Percentiles rank a stretch among this genome's conserved stretches.
Conservation (phyloP, 805 yeast genomes). For the Lachancea meyersii region DNA sequence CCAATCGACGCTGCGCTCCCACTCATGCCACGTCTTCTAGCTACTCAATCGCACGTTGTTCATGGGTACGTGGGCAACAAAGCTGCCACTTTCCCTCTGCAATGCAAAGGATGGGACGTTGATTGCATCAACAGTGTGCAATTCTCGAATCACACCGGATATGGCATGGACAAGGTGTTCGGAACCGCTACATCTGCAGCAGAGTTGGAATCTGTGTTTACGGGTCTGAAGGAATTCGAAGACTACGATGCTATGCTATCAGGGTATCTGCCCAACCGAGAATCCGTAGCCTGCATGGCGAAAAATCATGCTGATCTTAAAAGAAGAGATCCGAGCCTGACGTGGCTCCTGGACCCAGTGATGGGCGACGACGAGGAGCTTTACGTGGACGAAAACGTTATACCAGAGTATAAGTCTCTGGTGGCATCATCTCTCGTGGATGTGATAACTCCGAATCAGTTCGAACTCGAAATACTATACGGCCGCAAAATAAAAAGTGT, state of each 20-base stretch:
- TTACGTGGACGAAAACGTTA: constrained; percentile 54
- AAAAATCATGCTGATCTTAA: constrained; percentile 37
- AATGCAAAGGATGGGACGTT: constrained; percentile 62
- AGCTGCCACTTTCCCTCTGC: constrained; percentile 60
- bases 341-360: constrained; percentile 70
- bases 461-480: constrained; percentile 71
- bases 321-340: constrained; percentile 26
- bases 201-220: constrained; percentile 36
- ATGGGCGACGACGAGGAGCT: constrained; percentile 73
- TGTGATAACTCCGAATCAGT: constrained; percentile 84
- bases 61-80: constrained; percentile 72
- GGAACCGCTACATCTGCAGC: constrained; percentile 43
- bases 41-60: constrained; percentile 63
- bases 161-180: constrained; percentile 32
- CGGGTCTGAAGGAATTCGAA: constrained; percentile 35
- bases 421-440: constrained; percentile 47
- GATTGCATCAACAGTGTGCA: constrained; percentile 61
- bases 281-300: constrained; percentile 41
- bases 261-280: constrained; percentile 62
- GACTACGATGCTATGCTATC: constrained; percentile 52
- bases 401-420: constrained; percentile 52
- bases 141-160: constrained; percentile 67
- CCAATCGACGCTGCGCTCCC: no score
- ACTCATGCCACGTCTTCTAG: constrained; percentile 31
- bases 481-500: constrained; percentile 41